Conservation (phyloP, 768 basidiomycete species). For the Hebeloma cylindrosporum region DNA sequence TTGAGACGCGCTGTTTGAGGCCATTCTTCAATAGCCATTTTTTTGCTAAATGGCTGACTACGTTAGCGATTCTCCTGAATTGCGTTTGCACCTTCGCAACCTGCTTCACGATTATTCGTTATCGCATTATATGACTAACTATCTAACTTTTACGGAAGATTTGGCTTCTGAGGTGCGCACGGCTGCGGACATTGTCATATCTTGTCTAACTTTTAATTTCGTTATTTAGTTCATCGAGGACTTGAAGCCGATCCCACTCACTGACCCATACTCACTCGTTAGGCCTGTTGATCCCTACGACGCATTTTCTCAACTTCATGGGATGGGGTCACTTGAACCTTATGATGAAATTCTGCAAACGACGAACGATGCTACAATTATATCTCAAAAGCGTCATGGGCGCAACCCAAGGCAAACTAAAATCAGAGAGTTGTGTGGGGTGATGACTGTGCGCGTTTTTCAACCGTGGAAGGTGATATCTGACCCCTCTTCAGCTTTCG, state of each 20-base stretch:
- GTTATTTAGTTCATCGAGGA: conserved; percentile 43
- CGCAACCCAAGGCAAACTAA: conserved; percentile 24
- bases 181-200: neutral
- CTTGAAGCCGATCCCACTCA: conserved; percentile 43
- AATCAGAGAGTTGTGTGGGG: conserved; percentile 38
- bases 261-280: conserved; percentile 50
- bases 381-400: conserved; percentile 32
- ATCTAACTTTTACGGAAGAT: conserved; percentile 52
- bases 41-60: neutral
- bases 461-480: neutral
- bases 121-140: conserved; percentile 53
- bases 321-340: conserved; percentile 31
- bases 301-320: conserved; percentile 35
- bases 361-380: conserved; percentile 31
- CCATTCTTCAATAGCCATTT: no score
- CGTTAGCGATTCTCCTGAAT: conserved; percentile 25
- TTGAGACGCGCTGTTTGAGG: no score
- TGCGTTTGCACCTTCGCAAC: conserved; percentile 49
- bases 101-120: conserved; percentile 55
- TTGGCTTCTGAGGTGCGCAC: conserved; percentile 45
- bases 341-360: conserved; percentile 49
- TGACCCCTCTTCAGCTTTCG: conserved; percentile 7
- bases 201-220: neutral
- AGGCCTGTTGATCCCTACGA: conserved; percentile 58
- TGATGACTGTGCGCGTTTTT: conserved; percentile 31